Base-by-base conservation (phyloP, 768 basidiomycete genomes). In the Tulasnella sp. region DNA sequence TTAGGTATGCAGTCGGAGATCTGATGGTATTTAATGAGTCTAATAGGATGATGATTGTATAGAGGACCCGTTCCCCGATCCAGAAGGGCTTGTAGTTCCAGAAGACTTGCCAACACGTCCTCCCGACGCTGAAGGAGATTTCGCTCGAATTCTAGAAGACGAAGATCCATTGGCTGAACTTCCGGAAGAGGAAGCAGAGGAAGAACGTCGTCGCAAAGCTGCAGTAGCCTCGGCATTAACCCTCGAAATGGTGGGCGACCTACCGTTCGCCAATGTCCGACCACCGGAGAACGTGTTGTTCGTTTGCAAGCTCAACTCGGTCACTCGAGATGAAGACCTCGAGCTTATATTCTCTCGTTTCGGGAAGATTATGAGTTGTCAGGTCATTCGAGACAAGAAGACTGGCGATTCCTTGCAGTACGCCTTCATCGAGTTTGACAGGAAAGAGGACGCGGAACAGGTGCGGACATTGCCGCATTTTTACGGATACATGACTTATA, bases 251-350 rank as follows among this genome's bases (percentile, higher is more conserved):
- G 96, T 99, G 72, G 97, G 97, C 37, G 97, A 99, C 80, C 83
- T 98, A 69, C 97, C 97, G 0, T 98, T 99, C 78, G 97, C 97
- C 32, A 95, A 96, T 77, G 95, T 99, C 59, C 88, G 95, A 59
- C 97, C 97, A 0, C 97, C 97, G 0, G 97, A 99, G 81, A 98
- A 98, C 79, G 95, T 98, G 34, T 81, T 99, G 14, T 99, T 99
- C 80, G 95, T 99, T 11, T 99, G 97, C 88, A 98, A 98, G 78
- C 86, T 98, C 75, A 99, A 99, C 78, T 87, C 92, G 26, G 95
- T 97, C 22, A 98, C 97, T 34, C 84, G 90, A 65, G 94, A 95
- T 77, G 96, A 98, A 78, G 97, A 98, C 80, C 83, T 99, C 63
- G 96, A 98, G 79, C 86, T 99, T 44, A 99, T 99, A 70, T 99